Base-by-base conservation (phyloP, 345 rosid genomes). In the Eucalyptus rudis region DNA sequence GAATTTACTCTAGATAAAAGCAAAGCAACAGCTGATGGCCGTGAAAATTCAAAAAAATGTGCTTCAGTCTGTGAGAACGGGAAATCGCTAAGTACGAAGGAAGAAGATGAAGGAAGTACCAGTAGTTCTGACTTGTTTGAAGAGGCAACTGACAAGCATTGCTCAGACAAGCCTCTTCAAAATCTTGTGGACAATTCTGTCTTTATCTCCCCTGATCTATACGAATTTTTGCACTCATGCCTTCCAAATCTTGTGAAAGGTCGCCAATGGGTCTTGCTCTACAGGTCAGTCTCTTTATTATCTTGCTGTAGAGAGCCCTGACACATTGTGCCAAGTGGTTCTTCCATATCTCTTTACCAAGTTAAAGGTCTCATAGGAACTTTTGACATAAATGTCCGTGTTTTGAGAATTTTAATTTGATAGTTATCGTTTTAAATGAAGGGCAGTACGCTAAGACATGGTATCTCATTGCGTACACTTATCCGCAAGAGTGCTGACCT, bases 391-490 rank as follows among this genome's bases (percentile, higher is more conserved):
- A 71, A 8, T 88, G 47, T 44, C 87, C 47, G 80, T 87, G 79
- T 22, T 43, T 86, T 88, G 49, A 89, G 36, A 66, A 88, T 90
- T 89, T 93, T 92, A 86, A 91, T 92, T 92, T 87, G 89, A 50
- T 89, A 56, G 91, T 91, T 58, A 87, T 91, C 92, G 86, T 90
- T 92, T 95, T 87, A 87, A 95, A 92, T 96, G 97, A 96, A 98
- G 98, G 98, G 98, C 99, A 97, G 99, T 92, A 96, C 99, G 90
- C 92, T 94, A 92, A 98, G 95, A 93, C 97, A 98, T 94, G 99
- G 99, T 47, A 98, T 96, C 89, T 96, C 99, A 88, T 96, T 98
- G 16, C 99, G 97, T 79, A 98, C 99, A 2, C 98, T 98, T 71
- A 88, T 98, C 49, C 97, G 98, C 50, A 98, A 92, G 90, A 98